These are phyloP conservation scores for Ascoidea tarda DNA, from an alignment of 805 yeast genomes.

Conservation along the genomic window DNA sequence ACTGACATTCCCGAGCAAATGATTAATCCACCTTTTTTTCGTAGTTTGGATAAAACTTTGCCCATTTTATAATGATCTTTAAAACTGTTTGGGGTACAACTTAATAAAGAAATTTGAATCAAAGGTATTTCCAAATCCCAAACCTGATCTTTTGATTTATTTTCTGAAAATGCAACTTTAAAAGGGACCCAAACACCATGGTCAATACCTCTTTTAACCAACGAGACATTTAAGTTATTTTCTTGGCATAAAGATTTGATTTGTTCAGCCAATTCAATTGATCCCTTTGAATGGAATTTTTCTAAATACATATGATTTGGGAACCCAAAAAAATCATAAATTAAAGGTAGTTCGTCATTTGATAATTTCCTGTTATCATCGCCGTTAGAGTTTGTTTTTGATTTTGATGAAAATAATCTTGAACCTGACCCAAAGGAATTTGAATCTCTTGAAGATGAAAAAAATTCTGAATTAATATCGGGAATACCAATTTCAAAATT, in stretches of 20 bases:
- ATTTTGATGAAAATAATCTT: slow-evolving; percentile 3
- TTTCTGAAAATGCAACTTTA: slow-evolving; percentile 47
- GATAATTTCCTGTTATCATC: not conserved
- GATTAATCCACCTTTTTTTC: slow-evolving; percentile 37
- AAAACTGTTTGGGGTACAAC: slow-evolving; percentile 21
- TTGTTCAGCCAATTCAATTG: slow-evolving; percentile 26
- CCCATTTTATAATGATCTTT: slow-evolving; percentile 40
- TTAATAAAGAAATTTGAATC: slow-evolving; percentile 36
- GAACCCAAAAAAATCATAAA: slow-evolving; percentile 69
- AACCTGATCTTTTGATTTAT: slow-evolving; percentile 22
- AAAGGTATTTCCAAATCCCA: slow-evolving; percentile 27
- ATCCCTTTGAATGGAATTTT: slow-evolving; percentile 39
- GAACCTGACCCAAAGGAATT: not conserved
- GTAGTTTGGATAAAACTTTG: slow-evolving; percentile 31
- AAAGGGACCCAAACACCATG: slow-evolving; percentile 80
- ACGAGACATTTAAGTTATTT: slow-evolving; percentile 28
- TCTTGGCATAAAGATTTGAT: slow-evolving; percentile 26
- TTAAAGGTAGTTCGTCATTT: slow-evolving; percentile 35
- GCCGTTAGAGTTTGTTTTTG: slow-evolving; percentile 1
- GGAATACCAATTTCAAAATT: slow-evolving; percentile 38
- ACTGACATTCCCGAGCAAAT: slow-evolving; percentile 71
- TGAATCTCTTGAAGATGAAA: not conserved
- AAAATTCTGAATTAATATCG: not conserved
- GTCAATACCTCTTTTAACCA: slow-evolving; percentile 54
- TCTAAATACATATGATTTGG: slow-evolving; percentile 51